phyloP scores from a whole-genome alignment of 2,329 filamentous ascomycete genomes.

The Penicillium palitans region DNA sequence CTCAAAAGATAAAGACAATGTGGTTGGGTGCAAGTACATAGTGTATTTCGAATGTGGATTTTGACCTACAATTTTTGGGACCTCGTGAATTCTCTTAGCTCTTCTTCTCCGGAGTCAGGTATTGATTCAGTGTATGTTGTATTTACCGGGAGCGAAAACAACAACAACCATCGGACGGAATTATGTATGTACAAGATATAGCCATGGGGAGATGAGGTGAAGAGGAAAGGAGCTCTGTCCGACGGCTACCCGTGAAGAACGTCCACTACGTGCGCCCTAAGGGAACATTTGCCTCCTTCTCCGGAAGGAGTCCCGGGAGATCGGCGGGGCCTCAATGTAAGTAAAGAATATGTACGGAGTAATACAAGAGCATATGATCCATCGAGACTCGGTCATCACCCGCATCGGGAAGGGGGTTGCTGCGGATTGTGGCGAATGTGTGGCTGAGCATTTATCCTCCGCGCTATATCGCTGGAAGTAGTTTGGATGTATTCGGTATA shows the following conservation, averaged over 20 bases:
- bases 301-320: not conserved
- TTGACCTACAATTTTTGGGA: not conserved
- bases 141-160: not conserved
- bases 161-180: not conserved
- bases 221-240: not conserved
- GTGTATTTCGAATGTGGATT: too few species aligned
- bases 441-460: not conserved
- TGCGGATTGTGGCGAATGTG: not conserved
- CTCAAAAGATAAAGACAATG: too few species aligned
- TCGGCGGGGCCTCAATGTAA: too few species aligned
- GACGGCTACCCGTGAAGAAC: not conserved
- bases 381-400: too few species aligned
- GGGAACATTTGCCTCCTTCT: not conserved
- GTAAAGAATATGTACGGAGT: too few species aligned
- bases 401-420: too few species aligned
- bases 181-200: not conserved
- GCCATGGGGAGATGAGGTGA: not conserved
- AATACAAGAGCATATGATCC: too few species aligned
- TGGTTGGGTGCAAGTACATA: too few species aligned
- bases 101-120: not conserved
- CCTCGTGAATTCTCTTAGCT: not conserved
- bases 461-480: too few species aligned
- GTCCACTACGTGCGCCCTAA: not conserved
- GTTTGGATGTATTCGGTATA: too few species aligned
- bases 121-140: not conserved